Evolutionary conservation across 306 rosid species (phyloP), one percentile per base, ranked within the genome.

Genomic region (Quercus wislizeni): DNA sequence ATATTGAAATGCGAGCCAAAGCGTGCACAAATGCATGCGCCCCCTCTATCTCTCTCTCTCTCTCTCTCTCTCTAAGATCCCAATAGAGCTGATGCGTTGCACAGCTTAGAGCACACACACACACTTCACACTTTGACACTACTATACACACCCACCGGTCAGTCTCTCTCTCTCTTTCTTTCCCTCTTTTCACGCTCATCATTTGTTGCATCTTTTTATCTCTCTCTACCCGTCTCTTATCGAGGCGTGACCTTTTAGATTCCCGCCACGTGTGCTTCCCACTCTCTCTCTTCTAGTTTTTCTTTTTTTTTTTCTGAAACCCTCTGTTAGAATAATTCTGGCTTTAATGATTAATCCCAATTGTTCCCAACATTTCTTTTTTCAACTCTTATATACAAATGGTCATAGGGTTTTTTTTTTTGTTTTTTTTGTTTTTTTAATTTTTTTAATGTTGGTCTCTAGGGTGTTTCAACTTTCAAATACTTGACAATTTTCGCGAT

Each of bases 21-120:
- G 89, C 89, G 87, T 86, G 90, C 84, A 28, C 83, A 25, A 68
- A 73, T 75, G 90, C 88, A 86, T 84, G 88, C 88, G 84, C 77
- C 80, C 38, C 75, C 11, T 51, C 11, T 2, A 23, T 51, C 27
- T 1, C 0, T 31, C 38, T 33, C 2, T 6, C 43, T 6, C 43
- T 38, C 11, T 38, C 46, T 38, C 9, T 38, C 46, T 8, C 46
- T 38, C 46, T 38, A 27, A 35, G 71, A 78, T 80, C 85, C 80
- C 83, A 11, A 30, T 83, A 77, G 73, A 49, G 54, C 12, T 13
- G 83, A 84, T 84, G 46, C 84, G 83, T 27, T 80, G 82, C 73
- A 67, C 75, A 77, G 62, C 31, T 3, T 59, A 10, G 2, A 3
- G 10, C 73, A 21, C 43, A 61, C 65, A 6, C 62, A 57, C 1